A percentile compares a stretch with the other conserved stretches of the same genome.
These are phyloP conservation scores for Carex pumila DNA, from an alignment of 176 grass and related monocot species.

Conservation along the genomic window DNA sequence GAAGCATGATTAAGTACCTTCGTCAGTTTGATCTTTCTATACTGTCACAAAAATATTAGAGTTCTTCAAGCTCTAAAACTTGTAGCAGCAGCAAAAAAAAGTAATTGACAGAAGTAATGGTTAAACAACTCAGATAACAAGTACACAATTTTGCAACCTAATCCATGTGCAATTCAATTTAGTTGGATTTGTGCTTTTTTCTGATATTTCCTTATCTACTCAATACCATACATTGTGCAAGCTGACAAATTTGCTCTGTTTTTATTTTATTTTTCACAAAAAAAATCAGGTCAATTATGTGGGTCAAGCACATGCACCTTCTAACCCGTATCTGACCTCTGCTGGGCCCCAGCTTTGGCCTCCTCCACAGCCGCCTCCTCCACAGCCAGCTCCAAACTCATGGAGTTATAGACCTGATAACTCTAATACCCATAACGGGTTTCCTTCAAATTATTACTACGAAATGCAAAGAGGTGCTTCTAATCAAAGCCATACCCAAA, in stretches of 20 bases:
- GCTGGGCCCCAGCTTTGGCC: constrained; percentile 45
- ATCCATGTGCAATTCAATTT: neutral
- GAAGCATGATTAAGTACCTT: neutral
- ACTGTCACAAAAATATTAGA: neutral
- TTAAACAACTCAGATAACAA: neutral
- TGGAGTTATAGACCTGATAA: constrained; percentile 48
- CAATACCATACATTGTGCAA: neutral
- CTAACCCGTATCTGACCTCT: constrained; percentile 40
- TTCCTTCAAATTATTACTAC: constrained; percentile 44
- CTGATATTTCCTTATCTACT: neutral
- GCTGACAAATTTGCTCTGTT: constrained; percentile 9
- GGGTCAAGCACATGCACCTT: constrained; percentile 46
- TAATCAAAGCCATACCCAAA: constrained; percentile 46
- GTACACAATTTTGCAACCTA: neutral
- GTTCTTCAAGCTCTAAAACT: neutral
- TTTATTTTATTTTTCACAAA: constrained; percentile 12
- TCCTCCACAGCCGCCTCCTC: constrained; percentile 40
- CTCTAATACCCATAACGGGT: constrained; percentile 31
- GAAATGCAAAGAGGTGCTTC: constrained; percentile 59
- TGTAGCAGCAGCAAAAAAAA: neutral
- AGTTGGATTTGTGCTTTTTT: neutral
- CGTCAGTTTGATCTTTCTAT: neutral
- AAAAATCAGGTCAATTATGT: constrained; percentile 37
- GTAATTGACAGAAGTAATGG: neutral
- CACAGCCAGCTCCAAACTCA: constrained; percentile 26